These are phyloP conservation scores for Pittosporum tobira DNA, from an alignment of 129 eudicot species.

Conservation along the genomic window DNA sequence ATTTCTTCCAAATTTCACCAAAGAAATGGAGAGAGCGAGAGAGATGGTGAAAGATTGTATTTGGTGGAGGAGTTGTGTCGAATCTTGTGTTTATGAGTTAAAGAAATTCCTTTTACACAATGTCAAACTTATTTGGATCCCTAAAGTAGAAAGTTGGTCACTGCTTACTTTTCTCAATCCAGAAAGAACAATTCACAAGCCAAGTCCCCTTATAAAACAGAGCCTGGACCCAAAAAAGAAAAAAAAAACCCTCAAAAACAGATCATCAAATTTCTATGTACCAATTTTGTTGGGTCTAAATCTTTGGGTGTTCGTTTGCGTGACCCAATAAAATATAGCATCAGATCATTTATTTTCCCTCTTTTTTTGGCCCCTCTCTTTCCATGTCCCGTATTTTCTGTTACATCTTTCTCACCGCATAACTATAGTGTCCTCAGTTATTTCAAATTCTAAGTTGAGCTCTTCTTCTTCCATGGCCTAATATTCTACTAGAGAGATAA, in stretches of 20 bases:
- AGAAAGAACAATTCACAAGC: slow-evolving; percentile 3
- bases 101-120: slow-evolving; percentile 37
- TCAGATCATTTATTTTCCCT: neutral
- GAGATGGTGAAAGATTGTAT: no score
- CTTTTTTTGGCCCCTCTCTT: slow-evolving; percentile 38
- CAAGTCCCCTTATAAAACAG: neutral
- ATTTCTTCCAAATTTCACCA: no score
- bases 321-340: slow-evolving; percentile 10
- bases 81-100: slow-evolving; percentile 4
- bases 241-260: neutral
- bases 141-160: slow-evolving; percentile 33
- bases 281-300: no score
- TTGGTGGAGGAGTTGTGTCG: no score
- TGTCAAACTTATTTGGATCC: slow-evolving; percentile 28
- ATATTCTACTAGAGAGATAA: slow-evolving; percentile 2
- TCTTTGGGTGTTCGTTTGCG: slow-evolving; percentile 9
- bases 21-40: no score
- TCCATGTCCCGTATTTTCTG: slow-evolving; percentile 42
- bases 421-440: slow-evolving; percentile 6
- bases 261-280: neutral
- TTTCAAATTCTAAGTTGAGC: neutral
- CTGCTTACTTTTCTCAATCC: slow-evolving; percentile 10
- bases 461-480: neutral
- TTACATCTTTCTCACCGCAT: neutral
- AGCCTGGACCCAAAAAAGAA: neutral